Base-by-base conservation (phyloP, 371 early-diverging fungal genomes). In the Mucor circinelloides region DNA sequence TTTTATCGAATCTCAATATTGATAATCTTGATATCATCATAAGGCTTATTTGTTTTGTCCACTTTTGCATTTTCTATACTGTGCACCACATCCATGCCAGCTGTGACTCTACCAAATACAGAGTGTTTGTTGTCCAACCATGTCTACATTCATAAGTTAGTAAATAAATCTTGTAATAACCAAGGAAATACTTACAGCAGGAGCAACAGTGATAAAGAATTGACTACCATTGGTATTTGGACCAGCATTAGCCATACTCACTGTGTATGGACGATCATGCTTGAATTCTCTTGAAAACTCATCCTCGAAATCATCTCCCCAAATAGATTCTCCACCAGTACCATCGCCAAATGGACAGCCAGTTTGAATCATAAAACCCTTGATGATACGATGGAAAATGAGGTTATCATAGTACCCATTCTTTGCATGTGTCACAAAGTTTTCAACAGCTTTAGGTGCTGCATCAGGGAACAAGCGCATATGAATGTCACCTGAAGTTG, bases 191-290 rank as follows among this genome's bases (percentile, higher is more conserved):
- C 85, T 81, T 87, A 92, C 93, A 40, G 93, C 90, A 19, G 89
- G 90, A 3, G 82, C 94, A n/a, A 93, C 91, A 0, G 99, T 99
- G 69, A 99, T 98, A 72, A 99, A 99, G 79, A 99, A 99, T 80
- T 99, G 99, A 55, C 91, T 91, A 3, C 91, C 96, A 75, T 96
- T 97, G 8, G 97, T 94, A 38, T 91, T 88, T 5, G 96, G 93
- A 5, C 99, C 99, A 0, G 93, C 90, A 78, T 99, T 99, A 8
- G 99, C 99, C 99, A 99, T 99, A 65, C 94, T 92, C 0, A 99
- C 84, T 0, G 95, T 92, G 46, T 95, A 97, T 0, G 96, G 93
- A 9, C 92, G 87, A 75, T 95, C 93, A 71, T 97, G 98, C 66
- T 85, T 86, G 56, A 95, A 80, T 28, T 90, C 89, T 28, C 84